Evolutionary conservation across 2,329 filamentous ascomycete species (phyloP).

Genomic region (Cladophialophora psammophila): DNA sequence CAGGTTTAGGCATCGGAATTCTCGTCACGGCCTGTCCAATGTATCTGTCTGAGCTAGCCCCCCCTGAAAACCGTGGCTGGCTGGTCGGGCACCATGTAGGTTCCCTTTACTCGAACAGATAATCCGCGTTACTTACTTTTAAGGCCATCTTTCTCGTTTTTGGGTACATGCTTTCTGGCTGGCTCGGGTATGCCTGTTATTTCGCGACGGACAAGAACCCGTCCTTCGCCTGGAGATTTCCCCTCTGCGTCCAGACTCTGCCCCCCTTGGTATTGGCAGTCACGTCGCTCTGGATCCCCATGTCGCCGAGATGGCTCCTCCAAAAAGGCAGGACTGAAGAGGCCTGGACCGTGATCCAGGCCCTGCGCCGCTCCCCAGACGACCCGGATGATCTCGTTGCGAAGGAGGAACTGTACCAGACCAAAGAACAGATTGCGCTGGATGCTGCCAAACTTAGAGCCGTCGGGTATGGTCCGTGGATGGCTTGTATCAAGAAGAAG

Average conservation of each 20-base stretch:
- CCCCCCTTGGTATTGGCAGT: conserved; percentile 31
- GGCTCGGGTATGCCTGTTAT: conserved; percentile 38
- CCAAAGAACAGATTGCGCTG: conserved; percentile 36
- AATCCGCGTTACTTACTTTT: too few species aligned
- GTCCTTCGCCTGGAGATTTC: conserved; percentile 39
- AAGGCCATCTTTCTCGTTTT: conserved; percentile 35
- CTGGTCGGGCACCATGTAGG: conserved; percentile 36
- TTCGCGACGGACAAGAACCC: conserved; percentile 34
- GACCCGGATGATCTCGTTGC: conserved; percentile 50
- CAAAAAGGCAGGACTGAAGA: conserved; percentile 47
- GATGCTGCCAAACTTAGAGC: conserved; percentile 46
- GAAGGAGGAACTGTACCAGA: conserved; percentile 52
- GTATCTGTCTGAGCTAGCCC: conserved; percentile 36
- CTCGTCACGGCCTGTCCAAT: conserved; percentile 36
- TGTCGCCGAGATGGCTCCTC: conserved; percentile 36
- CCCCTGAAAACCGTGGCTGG: conserved; percentile 33
- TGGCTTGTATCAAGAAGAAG: conserved; percentile 55
- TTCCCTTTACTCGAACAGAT: too few species aligned
- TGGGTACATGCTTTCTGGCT: conserved; percentile 36
- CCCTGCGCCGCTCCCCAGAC: conserved; percentile 52
- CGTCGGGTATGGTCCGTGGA: conserved; percentile 53
- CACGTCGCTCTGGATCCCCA: conserved; percentile 32
- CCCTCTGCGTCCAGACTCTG: conserved; percentile 32
- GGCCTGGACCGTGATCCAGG: conserved; percentile 44
- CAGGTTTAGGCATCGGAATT: conserved; percentile 35